Evolutionary conservation across 768 basidiomycete species (phyloP).

Genomic region (Pholiota conissans): DNA sequence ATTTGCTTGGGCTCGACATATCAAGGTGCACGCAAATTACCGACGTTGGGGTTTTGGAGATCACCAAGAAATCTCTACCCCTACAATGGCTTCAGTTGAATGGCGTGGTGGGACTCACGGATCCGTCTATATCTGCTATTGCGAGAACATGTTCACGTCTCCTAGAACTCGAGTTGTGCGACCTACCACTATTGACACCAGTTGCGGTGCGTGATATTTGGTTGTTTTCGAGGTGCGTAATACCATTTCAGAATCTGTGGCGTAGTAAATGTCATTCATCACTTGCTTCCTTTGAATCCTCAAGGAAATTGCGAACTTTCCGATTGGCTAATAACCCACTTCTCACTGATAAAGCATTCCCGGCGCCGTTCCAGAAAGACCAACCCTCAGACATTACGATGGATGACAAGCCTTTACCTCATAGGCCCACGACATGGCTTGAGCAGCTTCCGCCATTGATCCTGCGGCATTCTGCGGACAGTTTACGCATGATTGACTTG

Average conservation of each 20-base stretch:
- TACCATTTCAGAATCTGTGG: background rate
- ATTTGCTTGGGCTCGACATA: conserved; percentile 76
- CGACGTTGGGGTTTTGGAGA: conserved; percentile 72
- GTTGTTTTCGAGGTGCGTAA: conserved; percentile 61
- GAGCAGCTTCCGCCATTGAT: conserved; percentile 63
- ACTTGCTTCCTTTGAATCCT: conserved; percentile 1
- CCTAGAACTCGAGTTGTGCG: conserved; percentile 77
- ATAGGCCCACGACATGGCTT: conserved; percentile 58
- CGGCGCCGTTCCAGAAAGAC: conserved; percentile 40
- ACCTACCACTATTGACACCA: conserved; percentile 67
- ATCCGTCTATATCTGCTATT: conserved; percentile 63
- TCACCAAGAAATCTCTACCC: conserved; percentile 66
- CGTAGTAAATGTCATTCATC: conserved; percentile 1
- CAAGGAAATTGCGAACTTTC: conserved; percentile 71
- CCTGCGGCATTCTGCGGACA: conserved; percentile 64
- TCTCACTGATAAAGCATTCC: conserved; percentile 81
- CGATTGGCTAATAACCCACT: conserved; percentile 76
- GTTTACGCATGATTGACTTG: conserved; percentile 78
- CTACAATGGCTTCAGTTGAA: conserved; percentile 77
- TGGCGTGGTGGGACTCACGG: conserved; percentile 62
- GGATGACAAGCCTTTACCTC: conserved; percentile 53
- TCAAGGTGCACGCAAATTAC: conserved; percentile 74
- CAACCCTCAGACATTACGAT: conserved; percentile 12
- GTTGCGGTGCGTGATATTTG: conserved; percentile 79
- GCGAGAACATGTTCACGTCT: conserved; percentile 75